Conservation (phyloP, 352 stramenopile species). For the Globisporangium recalcitrans region DNA sequence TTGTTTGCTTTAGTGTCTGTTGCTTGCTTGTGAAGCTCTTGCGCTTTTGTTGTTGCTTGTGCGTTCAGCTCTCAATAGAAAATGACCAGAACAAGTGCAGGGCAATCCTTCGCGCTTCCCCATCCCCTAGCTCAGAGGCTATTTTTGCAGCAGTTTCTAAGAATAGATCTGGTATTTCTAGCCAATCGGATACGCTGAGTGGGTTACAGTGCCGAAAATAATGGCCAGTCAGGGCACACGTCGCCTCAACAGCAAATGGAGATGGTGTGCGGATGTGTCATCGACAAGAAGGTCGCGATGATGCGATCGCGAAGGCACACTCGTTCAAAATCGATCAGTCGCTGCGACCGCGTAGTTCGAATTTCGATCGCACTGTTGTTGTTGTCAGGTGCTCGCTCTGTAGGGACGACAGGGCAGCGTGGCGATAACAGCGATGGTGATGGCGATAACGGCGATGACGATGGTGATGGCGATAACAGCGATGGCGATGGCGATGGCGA, state of each 20-base stretch:
- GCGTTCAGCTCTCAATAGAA: conserved; percentile 6
- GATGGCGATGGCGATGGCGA: no score
- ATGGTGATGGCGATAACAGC: no score
- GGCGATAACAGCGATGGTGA: neutral
- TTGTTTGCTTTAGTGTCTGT: no score
- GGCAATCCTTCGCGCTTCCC: neutral
- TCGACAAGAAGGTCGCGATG: neutral
- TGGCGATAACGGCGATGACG: no score
- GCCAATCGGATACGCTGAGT: neutral
- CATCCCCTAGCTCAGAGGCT: neutral
- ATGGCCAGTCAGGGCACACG: neutral
- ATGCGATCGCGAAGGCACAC: neutral
- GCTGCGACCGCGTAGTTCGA: neutral
- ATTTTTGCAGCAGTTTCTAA: neutral
- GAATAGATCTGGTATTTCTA: neutral
- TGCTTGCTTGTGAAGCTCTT: neutral
- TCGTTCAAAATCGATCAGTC: neutral
- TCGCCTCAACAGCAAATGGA: neutral
- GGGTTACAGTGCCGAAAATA: neutral
- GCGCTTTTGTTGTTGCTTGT: neutral
- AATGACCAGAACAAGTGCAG: conserved; percentile 5
- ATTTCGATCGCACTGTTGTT: neutral
- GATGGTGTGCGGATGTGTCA: neutral
- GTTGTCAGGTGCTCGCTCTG: neutral
- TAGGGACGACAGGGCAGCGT: neutral